Percentiles rank a stretch among this genome's conserved stretches.
Conservation (phyloP, 306 rosid species). For the Amphicarpaea edgeworthii region DNA sequence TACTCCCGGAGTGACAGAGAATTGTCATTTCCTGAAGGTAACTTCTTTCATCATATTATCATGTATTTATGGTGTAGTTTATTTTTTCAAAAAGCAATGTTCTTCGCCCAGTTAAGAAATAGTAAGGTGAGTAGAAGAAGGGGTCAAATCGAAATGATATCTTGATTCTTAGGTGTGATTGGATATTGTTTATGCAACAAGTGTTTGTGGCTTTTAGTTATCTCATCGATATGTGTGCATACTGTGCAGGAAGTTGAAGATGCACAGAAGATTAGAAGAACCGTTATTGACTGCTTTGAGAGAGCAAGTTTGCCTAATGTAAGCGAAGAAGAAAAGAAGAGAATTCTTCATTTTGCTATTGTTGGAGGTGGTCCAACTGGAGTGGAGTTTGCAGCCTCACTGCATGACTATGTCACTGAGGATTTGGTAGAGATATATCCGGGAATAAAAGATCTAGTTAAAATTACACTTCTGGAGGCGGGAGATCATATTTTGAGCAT, state of each 20-base stretch:
- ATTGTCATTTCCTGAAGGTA: conserved; percentile 99
- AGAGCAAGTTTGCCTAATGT: conserved; percentile 85
- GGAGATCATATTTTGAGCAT: conserved; percentile 90
- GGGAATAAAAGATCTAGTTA: conserved; percentile 70
- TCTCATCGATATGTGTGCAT: conserved; percentile 28
- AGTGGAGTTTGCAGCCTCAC: conserved; percentile 97
- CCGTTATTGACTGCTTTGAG: conserved; percentile 94
- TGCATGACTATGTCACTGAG: conserved; percentile 88
- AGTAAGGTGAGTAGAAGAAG: not conserved
- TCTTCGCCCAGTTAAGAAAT: conserved; percentile 11
- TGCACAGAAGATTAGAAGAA: conserved; percentile 93
- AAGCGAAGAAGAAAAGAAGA: conserved; percentile 85
- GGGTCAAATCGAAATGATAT: conserved; percentile 23
- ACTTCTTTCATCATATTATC: conserved; percentile 8
- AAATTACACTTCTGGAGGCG: conserved; percentile 91
- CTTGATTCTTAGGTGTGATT: conserved; percentile 3
- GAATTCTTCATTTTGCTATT: conserved; percentile 94
- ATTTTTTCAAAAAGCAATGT: not conserved
- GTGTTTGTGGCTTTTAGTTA: conserved; percentile 14
- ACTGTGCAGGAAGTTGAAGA: conserved; percentile 95
- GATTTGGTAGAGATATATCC: conserved; percentile 86
- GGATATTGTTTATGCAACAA: conserved; percentile 24
- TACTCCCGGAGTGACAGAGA: conserved; percentile 93
- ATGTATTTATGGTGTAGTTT: not conserved
- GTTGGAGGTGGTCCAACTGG: conserved; percentile 99